Base-by-base conservation (phyloP, 352 stramenopile genomes). In the Pythium biforme region DNA sequence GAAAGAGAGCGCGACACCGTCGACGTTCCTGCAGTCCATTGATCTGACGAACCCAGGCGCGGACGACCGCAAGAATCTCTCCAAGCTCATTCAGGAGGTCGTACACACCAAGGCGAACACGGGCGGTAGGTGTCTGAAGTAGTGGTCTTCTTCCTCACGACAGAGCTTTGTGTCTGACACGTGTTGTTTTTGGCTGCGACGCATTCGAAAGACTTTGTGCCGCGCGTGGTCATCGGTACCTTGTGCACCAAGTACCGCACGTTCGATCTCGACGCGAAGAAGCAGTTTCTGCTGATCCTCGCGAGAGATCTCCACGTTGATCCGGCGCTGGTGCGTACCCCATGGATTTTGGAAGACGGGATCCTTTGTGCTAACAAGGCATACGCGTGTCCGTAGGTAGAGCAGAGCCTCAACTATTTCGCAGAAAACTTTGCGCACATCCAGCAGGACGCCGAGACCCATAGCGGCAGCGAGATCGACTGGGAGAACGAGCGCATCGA, bases 221-320 rank as follows among this genome's bases (percentile, higher is more conserved):
- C 85, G 15, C 78, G 79, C 31, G 70, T 92, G 23, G 72, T 92
- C 43, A 87, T 92, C 50, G 71, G 75, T 27, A 85, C 76, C 57
- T 63, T 92, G 6, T 92, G 83, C 57, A 68, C 52, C 46, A 81
- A 82, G 66, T 94, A 87, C 55, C 65, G 72, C 26, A 69, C 61
- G 50, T 79, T 90, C 52, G 59, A 92, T 55, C 87, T 92, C 14
- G 85, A 90, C 23, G 79, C 83, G 48, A 94, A 94, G 74, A 86
- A 88, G 65, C 66, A 89, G 25, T 94, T 94, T 41, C 55, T 92
- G 34, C 74, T 92, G 40, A 90, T 90, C 45, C 62, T 94, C 25
- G 83, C 85, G 12, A 75, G 81, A 23, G 83, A 94, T 40, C 50
- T 94, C 48, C 81, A 92, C 47, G 72, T 92, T 14, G 81, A 94